Percentiles rank a stretch among this genome's conserved stretches.
Conservation (phyloP, 768 basidiomycete genomes). For the Kwoniella shandongensis region DNA sequence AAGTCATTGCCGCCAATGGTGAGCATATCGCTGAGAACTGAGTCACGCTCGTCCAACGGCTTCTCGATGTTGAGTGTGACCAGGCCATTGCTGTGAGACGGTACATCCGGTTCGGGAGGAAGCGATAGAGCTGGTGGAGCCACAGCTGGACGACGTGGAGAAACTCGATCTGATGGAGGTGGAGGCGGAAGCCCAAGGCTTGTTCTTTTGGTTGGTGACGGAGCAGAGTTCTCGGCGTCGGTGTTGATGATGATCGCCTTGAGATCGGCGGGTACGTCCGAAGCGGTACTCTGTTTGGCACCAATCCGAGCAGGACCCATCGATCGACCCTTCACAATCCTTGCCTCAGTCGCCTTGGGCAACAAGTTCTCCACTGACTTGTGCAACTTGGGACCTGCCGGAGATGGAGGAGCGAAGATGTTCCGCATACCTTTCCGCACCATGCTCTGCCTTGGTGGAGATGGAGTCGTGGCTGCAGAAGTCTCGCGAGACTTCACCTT, state of each 20-base stretch:
- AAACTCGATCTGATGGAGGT: slow-evolving; percentile 17
- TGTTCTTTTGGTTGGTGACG: slow-evolving; percentile 8
- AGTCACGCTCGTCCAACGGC: slow-evolving; percentile 2
- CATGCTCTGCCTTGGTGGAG: slow-evolving; percentile 26
- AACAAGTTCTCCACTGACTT: not conserved
- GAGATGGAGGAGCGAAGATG: slow-evolving; percentile 40
- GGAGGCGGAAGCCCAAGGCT: slow-evolving; percentile 31
- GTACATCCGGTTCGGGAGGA: slow-evolving; percentile 15
- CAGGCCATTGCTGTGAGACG: not conserved
- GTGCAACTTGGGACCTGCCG: slow-evolving; percentile 11
- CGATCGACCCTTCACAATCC: slow-evolving; percentile 16
- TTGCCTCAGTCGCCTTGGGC: slow-evolving; percentile 16
- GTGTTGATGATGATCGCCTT: slow-evolving; percentile 11
- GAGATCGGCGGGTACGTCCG: slow-evolving; percentile 26
- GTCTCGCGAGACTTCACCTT: slow-evolving; percentile 3
- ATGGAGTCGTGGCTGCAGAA: slow-evolving; percentile 1
- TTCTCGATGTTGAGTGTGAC: too few species aligned
- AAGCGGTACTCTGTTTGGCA: slow-evolving; percentile 6
- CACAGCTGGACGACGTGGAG: slow-evolving; percentile 23
- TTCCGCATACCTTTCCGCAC: slow-evolving; percentile 45
- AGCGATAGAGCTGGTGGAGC: slow-evolving; percentile 32
- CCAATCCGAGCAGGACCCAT: slow-evolving; percentile 9
- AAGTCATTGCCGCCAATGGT: slow-evolving; percentile 19
- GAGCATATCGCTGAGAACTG: slow-evolving; percentile 15
- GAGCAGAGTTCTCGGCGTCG: slow-evolving; percentile 1